Evolutionary conservation across 768 basidiomycete species (phyloP), one percentile per base, ranked within the genome.

Genomic region (Rhizopogon sp.): DNA sequence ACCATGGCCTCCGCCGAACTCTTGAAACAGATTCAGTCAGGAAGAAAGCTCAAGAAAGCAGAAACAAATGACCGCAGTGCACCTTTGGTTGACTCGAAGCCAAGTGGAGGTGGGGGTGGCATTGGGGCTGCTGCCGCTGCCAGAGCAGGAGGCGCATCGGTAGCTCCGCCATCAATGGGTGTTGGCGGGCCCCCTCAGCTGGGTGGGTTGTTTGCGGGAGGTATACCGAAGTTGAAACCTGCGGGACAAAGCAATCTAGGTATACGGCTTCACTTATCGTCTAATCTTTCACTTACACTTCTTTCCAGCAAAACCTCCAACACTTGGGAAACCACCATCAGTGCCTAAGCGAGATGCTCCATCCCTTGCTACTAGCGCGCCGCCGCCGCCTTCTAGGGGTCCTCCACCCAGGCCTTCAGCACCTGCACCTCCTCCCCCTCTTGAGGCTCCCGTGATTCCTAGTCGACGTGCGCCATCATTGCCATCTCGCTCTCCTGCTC

Each of bases 221-320:
- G 94, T 1, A 84, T 96, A 76, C 94, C 94, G 4, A 94, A 90
- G 66, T 67, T 96, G 64, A 95, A 88, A 75, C 83, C 91, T 43
- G 79, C 88, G n/a, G 88, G 84, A 11, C 79, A 82, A 55, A 76
- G 65, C 52, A 78, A 74, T 67, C 69, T 76, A 54, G 81, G 88
- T 87, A 64, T 56, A 77, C 60, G 53, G 43, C 56, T 58, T 52
- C 52, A 42, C 58, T 39, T 43, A 53, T 62, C 56, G 28, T 39
- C 28, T 53, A 58, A 11, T 47, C 56, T 43, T 53, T 31, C 52
- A 39, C 43, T 54, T 45, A 62, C 39, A 58, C 54, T 41, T 49
- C 45, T 57, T 49, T 43, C 14, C 58, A 89, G 88, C 74, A 14
- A 87, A 83, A 74, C 77, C 83, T 6, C 77, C 82, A 31, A 70